phyloP scores from a whole-genome alignment of 2,329 filamentous ascomycete genomes.

The Dactylellina drechsleri region DNA sequence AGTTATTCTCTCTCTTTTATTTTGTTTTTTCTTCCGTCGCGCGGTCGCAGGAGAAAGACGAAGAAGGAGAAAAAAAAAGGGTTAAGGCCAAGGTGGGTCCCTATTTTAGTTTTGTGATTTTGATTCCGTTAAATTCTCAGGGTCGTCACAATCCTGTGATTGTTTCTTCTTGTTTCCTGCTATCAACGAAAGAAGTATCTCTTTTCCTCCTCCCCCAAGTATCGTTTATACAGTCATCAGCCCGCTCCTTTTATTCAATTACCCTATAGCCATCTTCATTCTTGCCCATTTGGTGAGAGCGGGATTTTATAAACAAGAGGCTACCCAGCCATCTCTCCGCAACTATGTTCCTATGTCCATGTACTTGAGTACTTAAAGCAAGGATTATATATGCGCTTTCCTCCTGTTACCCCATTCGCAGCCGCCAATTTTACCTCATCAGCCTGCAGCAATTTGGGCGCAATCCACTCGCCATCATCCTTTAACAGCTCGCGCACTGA shows the following conservation, averaged over 20 bases:
- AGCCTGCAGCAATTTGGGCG: conserved; percentile 34
- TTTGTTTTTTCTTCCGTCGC: no score
- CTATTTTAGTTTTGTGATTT: conserved; percentile 6
- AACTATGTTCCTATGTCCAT: no score
- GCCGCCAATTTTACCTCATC: conserved; percentile 19
- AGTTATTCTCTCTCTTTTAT: background rate
- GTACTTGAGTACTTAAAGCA: no score
- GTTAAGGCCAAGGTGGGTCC: conserved; percentile 19
- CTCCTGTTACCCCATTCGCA: conserved; percentile 4
- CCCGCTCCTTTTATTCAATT: background rate
- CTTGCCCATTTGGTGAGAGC: background rate
- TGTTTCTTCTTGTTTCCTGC: background rate
- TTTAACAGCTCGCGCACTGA: conserved; percentile 9
- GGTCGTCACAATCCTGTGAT: conserved; percentile 8
- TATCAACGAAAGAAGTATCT: background rate
- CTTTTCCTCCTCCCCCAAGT: background rate
- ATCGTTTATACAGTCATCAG: no score
- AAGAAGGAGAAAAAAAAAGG: background rate
- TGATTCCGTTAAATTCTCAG: background rate
- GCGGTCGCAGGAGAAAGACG: background rate
- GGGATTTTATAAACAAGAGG: background rate
- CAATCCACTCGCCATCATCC: conserved; percentile 36
- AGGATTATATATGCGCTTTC: no score
- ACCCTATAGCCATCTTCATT: background rate
- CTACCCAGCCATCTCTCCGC: background rate